These are phyloP conservation scores for Trypanosoma brucei DNA, from an alignment of 208 protist species.

Conservation along the genomic window DNA sequence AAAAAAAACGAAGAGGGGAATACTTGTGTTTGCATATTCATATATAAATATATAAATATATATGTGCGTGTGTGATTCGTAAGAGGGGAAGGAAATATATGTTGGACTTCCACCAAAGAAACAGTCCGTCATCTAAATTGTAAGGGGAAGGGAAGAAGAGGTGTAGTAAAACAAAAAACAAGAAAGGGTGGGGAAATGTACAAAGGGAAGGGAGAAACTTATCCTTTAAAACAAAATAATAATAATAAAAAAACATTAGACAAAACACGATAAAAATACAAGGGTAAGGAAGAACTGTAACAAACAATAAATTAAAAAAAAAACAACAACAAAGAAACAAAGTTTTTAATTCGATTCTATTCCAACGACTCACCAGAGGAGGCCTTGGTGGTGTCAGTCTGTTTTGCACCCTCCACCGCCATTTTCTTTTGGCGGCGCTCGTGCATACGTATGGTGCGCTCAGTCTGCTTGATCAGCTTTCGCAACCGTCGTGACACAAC, in stretches of 20 bases:
- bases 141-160: not conserved
- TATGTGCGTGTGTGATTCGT: too few relatives aligned
- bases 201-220: constrained; percentile 1
- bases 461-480: constrained; percentile 74
- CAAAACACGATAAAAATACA: constrained; percentile 4
- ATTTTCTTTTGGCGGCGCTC: constrained; percentile 40
- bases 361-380: not conserved
- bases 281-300: not conserved
- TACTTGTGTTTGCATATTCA: too few relatives aligned
- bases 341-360: not conserved
- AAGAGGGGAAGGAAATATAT: too few relatives aligned
- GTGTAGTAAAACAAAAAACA: constrained; percentile 18
- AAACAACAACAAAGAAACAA: too few relatives aligned
- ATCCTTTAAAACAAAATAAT: constrained; percentile 3
- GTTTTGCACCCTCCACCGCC: constrained; percentile 4
- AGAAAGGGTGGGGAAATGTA: not conserved
- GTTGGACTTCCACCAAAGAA: not conserved
- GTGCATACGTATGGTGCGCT: constrained; percentile 58
- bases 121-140: not conserved
- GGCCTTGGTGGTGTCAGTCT: not conserved
- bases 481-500: constrained; percentile 78
- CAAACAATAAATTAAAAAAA: not conserved
- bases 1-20: too few relatives aligned
- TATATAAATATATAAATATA: too few relatives aligned
- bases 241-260: constrained; percentile 8